Percentiles rank a stretch among this genome's conserved stretches.
Evolutionary conservation across 163 green algal genomes (phyloP).

Genomic region (Scenedesmus sp.): DNA sequence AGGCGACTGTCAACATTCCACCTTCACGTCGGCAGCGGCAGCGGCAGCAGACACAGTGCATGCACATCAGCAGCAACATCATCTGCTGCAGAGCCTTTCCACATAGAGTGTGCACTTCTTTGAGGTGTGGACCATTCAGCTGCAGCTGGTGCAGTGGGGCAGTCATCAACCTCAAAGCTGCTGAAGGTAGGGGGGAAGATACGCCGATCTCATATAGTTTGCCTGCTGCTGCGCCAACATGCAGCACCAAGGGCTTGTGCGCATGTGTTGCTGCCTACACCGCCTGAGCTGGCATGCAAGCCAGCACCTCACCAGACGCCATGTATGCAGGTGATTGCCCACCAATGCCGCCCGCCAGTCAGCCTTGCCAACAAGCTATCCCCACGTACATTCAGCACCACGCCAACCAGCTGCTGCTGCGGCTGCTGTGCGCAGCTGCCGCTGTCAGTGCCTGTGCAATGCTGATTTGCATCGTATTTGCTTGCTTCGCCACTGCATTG

Average conservation of each 20-base stretch:
- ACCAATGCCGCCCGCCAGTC: slow-evolving; percentile 38
- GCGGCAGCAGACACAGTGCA: neutral
- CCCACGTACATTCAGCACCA: slow-evolving; percentile 34
- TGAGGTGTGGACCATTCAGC: too few relatives aligned
- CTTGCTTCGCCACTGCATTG: neutral
- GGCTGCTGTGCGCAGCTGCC: neutral
- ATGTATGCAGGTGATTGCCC: neutral
- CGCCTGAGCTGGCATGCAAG: neutral
- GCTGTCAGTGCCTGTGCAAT: neutral
- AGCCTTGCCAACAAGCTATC: neutral
- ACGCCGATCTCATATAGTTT: too few relatives aligned
- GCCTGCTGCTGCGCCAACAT: too few relatives aligned
- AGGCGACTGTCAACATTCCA: slow-evolving; percentile 51
- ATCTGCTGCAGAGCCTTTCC: too few relatives aligned
- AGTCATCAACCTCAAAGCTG: too few relatives aligned
- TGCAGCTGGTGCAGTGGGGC: too few relatives aligned
- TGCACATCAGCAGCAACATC: neutral
- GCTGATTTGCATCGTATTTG: neutral
- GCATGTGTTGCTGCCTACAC: neutral
- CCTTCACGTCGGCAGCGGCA: neutral
- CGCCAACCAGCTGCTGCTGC: slow-evolving; percentile 24
- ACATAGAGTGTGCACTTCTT: too few relatives aligned
- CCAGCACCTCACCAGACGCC: slow-evolving; percentile 39
- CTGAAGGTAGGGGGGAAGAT: too few relatives aligned
- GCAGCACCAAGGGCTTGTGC: too few relatives aligned